Percentiles rank a stretch among this genome's conserved stretches.
Conservation (phyloP, 1,284 basidiomycete genomes). For the Omphalotus olearius region DNA sequence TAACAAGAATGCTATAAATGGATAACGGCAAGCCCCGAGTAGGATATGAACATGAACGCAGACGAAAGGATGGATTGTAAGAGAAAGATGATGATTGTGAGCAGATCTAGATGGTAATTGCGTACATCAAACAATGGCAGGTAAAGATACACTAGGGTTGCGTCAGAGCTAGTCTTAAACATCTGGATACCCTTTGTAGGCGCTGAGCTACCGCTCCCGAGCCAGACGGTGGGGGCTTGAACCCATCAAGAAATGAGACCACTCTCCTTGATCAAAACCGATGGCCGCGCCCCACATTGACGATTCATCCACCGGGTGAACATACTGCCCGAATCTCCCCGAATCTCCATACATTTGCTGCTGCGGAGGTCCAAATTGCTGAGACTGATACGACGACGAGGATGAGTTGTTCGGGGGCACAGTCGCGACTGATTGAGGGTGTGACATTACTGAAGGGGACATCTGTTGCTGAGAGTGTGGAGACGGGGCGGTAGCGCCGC, state of each 20-base stretch:
- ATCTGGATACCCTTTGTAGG: constrained; percentile 6
- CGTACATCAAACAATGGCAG: too few relatives aligned
- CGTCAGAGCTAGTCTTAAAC: too few relatives aligned
- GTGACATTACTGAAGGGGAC: constrained; percentile 19
- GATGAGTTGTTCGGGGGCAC: constrained; percentile 13
- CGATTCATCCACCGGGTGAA: constrained; percentile 43
- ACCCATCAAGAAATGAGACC: constrained; percentile 39
- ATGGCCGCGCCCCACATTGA: constrained; percentile 58
- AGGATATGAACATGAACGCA: background rate
- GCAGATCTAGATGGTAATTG: background rate
- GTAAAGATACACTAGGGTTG: too few relatives aligned
- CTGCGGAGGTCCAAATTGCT: constrained; percentile 12
- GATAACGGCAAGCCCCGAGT: background rate
- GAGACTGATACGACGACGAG: constrained; percentile 14
- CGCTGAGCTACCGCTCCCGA: constrained; percentile 9
- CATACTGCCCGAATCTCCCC: constrained; percentile 28
- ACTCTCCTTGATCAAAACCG: constrained; percentile 58
- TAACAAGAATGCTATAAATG: background rate
- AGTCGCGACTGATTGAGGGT: constrained; percentile 4
- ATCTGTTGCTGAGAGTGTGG: constrained; percentile 29
- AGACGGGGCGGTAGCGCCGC: constrained; percentile 21
- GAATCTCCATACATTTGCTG: constrained; percentile 26
- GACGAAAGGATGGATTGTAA: background rate
- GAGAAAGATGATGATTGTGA: background rate
- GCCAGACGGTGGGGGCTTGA: constrained; percentile 4